Conservation (phyloP, 306 rosid species). For the Medicago truncatula region DNA sequence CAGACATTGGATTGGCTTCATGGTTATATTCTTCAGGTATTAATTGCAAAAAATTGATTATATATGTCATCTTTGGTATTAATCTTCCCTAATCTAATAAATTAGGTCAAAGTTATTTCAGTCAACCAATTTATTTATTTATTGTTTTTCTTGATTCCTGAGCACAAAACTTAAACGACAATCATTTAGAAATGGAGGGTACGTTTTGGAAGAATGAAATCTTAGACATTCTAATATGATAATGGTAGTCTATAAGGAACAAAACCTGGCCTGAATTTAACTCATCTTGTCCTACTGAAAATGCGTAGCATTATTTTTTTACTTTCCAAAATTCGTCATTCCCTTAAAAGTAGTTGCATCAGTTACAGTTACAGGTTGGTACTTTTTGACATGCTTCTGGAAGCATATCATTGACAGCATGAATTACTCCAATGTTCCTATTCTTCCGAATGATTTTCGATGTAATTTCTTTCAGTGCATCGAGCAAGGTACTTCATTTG, state of each 20-base stretch:
- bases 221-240: conserved; percentile 7
- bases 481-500: conserved; percentile 52
- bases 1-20: conserved; percentile 95
- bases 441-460: conserved; percentile 6
- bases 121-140: too few relatives aligned
- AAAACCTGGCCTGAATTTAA: conserved; percentile 5
- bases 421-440: not conserved
- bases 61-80: too few relatives aligned
- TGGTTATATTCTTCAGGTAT: conserved; percentile 87
- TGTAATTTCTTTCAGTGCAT: conserved; percentile 53
- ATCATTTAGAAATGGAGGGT: too few relatives aligned
- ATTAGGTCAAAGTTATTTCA: too few relatives aligned
- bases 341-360: not conserved
- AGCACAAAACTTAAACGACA: too few relatives aligned
- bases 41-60: not conserved
- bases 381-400: not conserved
- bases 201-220: too few relatives aligned
- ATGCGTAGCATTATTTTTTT: conserved; percentile 4
- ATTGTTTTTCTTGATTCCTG: too few relatives aligned
- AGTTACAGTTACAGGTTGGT: not conserved
- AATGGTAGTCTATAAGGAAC: conserved; percentile 10
- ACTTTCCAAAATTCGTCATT: not conserved
- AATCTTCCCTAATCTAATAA: too few relatives aligned
- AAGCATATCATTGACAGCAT: conserved; percentile 24
- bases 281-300: conserved; percentile 16